Evolutionary conservation across 2,329 filamentous ascomycete species (phyloP), one percentile per base, ranked within the genome.

Genomic region (Verticillium dahliae): DNA sequence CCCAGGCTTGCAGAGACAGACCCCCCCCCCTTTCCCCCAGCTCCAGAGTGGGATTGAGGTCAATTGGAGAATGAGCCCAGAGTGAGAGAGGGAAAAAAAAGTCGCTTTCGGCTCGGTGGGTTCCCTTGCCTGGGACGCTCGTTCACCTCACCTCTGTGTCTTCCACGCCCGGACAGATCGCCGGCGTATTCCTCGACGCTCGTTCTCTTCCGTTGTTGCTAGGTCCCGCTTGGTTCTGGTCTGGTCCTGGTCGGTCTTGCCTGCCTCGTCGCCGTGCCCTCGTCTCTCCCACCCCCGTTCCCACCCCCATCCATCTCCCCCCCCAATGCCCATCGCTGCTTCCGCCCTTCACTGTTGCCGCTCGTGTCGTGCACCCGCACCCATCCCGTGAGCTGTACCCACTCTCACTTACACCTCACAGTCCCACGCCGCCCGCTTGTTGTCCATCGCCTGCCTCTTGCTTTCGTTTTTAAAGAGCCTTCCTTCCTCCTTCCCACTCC

Each of bases 401-500:
- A 50, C 45, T 50, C 45, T 50, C 45, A 50, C 45, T 50, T 57
- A 35, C 60, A 39, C 60, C 35, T 34, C 13, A 38, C 35, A 18
- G 38, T 22, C 50, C 59, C 59, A 38, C 55, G 18, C 55, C 59
- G 22, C 18, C 18, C 45, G 45, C 45, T 18, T n/a, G n/a, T 50
- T 11, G 18, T 18, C 45, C 45, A 50, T 50, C 45, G 45, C 45
- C 45, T 50, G 45, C 45, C 45, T 22, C 45, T 56, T 56, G 54
- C 33, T 56, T 56, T 56, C 54, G 54, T 56, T 56, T 59, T 66
- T 63, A 65, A 65, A 61, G 59, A 64, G 62, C 45, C 61, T 62
- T 62, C 61, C 63, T 63, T 60, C 63, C 64, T 56, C 63, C 62
- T 63, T 54, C 57, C 56, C 60, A n/a, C 50, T 60, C 56, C 58